Evolutionary conservation across 1,284 basidiomycete species (phyloP).

Genomic region (Phellopilus nigrolimitatus): DNA sequence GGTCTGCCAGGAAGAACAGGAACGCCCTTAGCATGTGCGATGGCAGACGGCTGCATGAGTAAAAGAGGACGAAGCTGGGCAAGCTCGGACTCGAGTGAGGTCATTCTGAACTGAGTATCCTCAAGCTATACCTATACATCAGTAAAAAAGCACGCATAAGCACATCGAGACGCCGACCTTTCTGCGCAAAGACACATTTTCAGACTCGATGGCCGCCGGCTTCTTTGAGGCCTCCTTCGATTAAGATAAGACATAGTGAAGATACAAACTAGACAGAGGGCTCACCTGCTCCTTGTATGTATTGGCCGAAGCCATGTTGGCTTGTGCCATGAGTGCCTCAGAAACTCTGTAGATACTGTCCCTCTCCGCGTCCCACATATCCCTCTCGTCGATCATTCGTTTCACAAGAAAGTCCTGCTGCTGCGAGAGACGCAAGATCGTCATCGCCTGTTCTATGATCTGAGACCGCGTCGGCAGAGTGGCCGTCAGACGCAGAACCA

Average conservation of each 20-base stretch:
- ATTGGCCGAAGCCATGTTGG: conserved; percentile 44
- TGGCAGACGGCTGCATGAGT: conserved; percentile 43
- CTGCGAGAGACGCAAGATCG: conserved; percentile 47
- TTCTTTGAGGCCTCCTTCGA: conserved; percentile 8
- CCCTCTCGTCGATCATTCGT: conserved; percentile 49
- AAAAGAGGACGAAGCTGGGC: conserved; percentile 51
- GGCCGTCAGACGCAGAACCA: conserved; percentile 50
- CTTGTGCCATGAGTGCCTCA: conserved; percentile 56
- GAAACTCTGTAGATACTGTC: conserved; percentile 56
- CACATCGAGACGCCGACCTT: conserved; percentile 1
- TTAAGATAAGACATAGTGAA: background rate
- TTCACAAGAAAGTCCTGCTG: conserved; percentile 55
- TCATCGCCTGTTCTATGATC: conserved; percentile 53
- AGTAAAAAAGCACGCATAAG: background rate
- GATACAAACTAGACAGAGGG: conserved; percentile 10
- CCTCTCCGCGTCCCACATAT: conserved; percentile 54
- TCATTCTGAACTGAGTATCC: conserved; percentile 40
- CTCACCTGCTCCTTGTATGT: conserved; percentile 44
- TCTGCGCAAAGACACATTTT: conserved; percentile 11
- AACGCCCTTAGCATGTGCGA: conserved; percentile 25
- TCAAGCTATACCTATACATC: conserved; percentile 34
- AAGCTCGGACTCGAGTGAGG: conserved; percentile 48
- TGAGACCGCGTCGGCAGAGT: conserved; percentile 41
- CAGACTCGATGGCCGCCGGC: conserved; percentile 10
- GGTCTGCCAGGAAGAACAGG: background rate